Evolutionary conservation across 768 basidiomycete genomes (phyloP), one percentile per base, ranked within the genome.

Genomic region (Dioszegia aurantiaca): DNA sequence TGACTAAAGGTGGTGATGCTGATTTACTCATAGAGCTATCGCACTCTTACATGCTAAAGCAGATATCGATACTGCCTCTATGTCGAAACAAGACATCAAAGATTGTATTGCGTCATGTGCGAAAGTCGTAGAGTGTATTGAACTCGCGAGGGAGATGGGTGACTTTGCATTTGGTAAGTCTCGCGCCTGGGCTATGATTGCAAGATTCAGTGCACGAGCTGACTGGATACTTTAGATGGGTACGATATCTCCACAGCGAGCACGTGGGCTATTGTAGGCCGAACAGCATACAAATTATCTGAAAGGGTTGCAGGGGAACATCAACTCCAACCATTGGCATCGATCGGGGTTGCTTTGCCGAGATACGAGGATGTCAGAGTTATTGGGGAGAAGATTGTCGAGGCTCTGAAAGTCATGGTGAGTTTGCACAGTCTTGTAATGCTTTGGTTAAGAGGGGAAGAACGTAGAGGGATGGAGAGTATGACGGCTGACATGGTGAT

Each of bases 41-140:
- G 24, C 31, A n/a, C 16, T 55, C 1, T 30, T 68, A 1, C 58
- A 64, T 37, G 63, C 60, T n/a, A 64, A 60, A 39, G 58, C 60
- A 19, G 58, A 59, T 16, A 39, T 62, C 16, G 63, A 64, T 27
- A 51, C 61, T 4, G 19, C n/a, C 2, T 19, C 30, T 4, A 53
- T 51, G 33, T n/a, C 17, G 55, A 56, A 26, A 28, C 56, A 28
- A n/a, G n/a, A n/a, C n/a, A 37, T 63, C 21, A 23, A 43, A 23
- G 36, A 48, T 17, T 52, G 42, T 12, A 46, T 63, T 8, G 54
- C 51, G 5, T 33, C 55, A 3, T 21, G 44, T 28, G 47, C 47
- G 19, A 60, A 58, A n/a, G 58, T 63, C 0, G 49, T 64, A 21
- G 61, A 64, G 8, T 42, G 47, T 23, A 28, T 61, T 16, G 44